Evolutionary conservation across 345 rosid genomes (phyloP).

Genomic region (Punica granatum): DNA sequence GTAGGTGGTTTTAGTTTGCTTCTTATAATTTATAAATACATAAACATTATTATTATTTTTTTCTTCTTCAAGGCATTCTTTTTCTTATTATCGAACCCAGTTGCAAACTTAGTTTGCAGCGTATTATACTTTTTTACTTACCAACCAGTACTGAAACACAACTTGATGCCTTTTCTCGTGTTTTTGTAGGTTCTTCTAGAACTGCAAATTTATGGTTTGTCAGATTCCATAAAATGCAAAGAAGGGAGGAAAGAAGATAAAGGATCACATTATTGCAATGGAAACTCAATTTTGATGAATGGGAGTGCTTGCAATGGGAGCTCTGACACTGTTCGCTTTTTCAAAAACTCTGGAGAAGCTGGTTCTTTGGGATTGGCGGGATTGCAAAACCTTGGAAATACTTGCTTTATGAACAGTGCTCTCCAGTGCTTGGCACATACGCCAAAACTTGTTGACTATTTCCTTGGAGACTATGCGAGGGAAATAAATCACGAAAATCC

Average conservation of each 20-base stretch:
- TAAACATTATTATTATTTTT: neutral
- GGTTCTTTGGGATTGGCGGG: constrained; percentile 95
- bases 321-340: constrained; percentile 33
- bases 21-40: neutral
- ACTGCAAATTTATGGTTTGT: constrained; percentile 93
- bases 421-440: constrained; percentile 98
- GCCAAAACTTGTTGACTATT: constrained; percentile 92
- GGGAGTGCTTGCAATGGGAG: constrained; percentile 43
- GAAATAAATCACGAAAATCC: constrained; percentile 90
- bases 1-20: constrained; percentile 32
- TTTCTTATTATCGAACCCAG: neutral
- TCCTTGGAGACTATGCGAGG: constrained; percentile 79
- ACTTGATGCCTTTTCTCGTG: neutral
- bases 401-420: constrained; percentile 98
- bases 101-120: neutral
- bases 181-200: constrained; percentile 60
- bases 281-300: constrained; percentile 36
- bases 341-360: constrained; percentile 68
- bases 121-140: neutral
- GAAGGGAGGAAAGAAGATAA: constrained; percentile 72
- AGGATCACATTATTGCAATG: constrained; percentile 38
- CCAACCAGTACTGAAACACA: neutral
- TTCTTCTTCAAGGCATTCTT: too few relatives aligned
- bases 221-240: constrained; percentile 73
- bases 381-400: constrained; percentile 95